Evolutionary conservation across 2,329 filamentous ascomycete genomes (phyloP), one percentile per base, ranked within the genome.

Genomic region (Penicillium crustosum): DNA sequence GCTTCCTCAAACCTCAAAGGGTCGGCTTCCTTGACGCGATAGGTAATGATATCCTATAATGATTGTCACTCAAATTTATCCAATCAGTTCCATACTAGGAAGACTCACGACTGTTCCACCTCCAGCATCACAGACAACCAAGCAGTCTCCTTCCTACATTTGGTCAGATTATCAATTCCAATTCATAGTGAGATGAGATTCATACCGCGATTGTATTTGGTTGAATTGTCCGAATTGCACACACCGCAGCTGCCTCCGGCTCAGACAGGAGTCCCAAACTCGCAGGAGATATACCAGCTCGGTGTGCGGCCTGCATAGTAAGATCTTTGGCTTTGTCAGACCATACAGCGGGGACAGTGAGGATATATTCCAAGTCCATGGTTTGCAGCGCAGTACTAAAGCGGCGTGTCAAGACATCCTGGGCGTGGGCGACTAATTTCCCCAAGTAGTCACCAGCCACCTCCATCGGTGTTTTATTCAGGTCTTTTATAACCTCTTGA

Each of bases 81-180:
- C 3, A 29, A 15, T 7, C 6, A 13, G 17, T 13, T 42, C 3
- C 12, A 36, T 25, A 10, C 10, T n/a, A 5, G 31, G 10, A 43
- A 6, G 9, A 47, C 63, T 48, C 49, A 70, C 68, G 9, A 75
- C 74, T 1, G 73, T 76, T 2, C 75, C 75, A 9, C 75, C 75
- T 2, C 74, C 75, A 13, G 72, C 73, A 58, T 77, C 73, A 36
- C 73, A 77, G 2, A 75, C 64, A 10, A 74, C 61, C 31, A 76
- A 67, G 1, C 64, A 68, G 53, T 77, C 72, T 0, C 61, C 62
- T 44, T 62, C 53, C 61, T 73, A 23, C 2, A 38, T 50, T 48
- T 21, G 41, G 49, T 49, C 3, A 62, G 21, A 8, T 36, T 2
- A 35, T 23, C n/a, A 17, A 35, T 1, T 33, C 19, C 29, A 21